These are phyloP conservation scores for Colletotrichum theobromicola DNA, from an alignment of 2,329 filamentous ascomycete genomes.

Conservation along the genomic window DNA sequence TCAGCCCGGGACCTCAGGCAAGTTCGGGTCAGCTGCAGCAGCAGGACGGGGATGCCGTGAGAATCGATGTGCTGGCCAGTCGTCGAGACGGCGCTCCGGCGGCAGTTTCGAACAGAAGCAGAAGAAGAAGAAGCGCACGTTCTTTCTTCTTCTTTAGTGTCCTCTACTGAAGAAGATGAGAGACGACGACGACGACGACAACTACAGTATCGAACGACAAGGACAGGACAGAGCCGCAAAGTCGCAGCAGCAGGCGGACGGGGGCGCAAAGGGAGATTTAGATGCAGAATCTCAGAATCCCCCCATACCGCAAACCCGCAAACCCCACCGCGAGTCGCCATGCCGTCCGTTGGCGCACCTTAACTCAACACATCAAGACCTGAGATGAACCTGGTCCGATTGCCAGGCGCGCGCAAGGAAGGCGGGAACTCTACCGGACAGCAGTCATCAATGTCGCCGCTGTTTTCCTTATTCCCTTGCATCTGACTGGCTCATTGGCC, in stretches of 20 bases:
- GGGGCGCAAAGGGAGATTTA: background rate
- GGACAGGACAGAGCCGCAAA: background rate
- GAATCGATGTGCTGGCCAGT: background rate
- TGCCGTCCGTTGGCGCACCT: background rate
- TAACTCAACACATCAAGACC: background rate
- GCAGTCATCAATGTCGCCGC: background rate
- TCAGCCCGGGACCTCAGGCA: background rate
- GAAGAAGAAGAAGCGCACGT: background rate
- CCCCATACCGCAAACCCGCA: background rate
- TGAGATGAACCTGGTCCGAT: slow-evolving; percentile 20
- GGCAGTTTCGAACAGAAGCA: background rate
- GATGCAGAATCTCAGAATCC: background rate
- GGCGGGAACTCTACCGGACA: background rate
- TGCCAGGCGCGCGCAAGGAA: background rate
- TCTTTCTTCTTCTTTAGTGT: background rate
- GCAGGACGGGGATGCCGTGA: background rate
- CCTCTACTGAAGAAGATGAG: background rate
- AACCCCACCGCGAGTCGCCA: background rate
- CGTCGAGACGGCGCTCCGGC: background rate
- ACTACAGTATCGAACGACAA: background rate
- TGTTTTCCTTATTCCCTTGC: background rate
- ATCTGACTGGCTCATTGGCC: background rate
- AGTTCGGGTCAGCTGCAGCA: slow-evolving; percentile 14
- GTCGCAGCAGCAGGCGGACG: background rate
- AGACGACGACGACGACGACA: background rate